Conservation (phyloP, 208 protist genomes). For the Crithidia mellificae region DNA sequence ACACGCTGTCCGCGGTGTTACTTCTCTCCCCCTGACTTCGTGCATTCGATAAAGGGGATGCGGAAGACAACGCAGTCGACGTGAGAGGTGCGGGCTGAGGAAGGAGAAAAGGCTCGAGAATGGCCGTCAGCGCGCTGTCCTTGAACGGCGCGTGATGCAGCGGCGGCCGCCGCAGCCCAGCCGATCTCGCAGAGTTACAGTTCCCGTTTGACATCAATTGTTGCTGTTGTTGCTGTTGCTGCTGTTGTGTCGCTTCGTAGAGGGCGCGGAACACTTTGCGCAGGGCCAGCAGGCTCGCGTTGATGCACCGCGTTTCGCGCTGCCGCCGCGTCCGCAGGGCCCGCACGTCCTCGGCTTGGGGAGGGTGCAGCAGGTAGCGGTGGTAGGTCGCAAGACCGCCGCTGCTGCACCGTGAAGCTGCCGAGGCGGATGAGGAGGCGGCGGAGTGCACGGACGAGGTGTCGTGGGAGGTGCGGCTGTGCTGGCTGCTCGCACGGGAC, state of each 20-base stretch:
- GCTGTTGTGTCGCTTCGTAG: constrained; percentile 12
- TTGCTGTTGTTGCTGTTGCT: neutral
- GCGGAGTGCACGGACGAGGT: constrained; percentile 13
- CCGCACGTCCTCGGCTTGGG: constrained; percentile 17
- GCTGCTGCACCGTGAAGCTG: neutral
- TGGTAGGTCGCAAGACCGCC: neutral
- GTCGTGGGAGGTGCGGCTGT: constrained; percentile 17
- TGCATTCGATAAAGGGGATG: no score
- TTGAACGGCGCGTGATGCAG: constrained; percentile 63
- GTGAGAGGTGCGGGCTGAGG: constrained; percentile 16
- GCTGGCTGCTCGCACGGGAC: constrained; percentile 27
- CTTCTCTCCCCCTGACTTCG: no score
- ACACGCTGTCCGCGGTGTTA: no score
- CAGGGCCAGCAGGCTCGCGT: constrained; percentile 80
- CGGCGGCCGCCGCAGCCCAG: constrained; percentile 17
- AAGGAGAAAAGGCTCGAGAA: constrained; percentile 67
- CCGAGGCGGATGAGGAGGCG: constrained; percentile 4
- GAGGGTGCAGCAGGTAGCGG: constrained; percentile 24
- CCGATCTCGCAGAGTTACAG: no score
- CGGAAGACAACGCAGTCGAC: constrained; percentile 17
- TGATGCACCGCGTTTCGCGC: constrained; percentile 70
- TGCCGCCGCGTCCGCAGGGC: constrained; percentile 34
- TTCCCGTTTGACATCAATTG: neutral
- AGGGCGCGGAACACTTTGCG: constrained; percentile 76
- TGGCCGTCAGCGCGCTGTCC: constrained; percentile 65